These are phyloP conservation scores for Dactylellina parvicollis DNA, from an alignment of 2,329 filamentous ascomycete genomes.

Conservation along the genomic window DNA sequence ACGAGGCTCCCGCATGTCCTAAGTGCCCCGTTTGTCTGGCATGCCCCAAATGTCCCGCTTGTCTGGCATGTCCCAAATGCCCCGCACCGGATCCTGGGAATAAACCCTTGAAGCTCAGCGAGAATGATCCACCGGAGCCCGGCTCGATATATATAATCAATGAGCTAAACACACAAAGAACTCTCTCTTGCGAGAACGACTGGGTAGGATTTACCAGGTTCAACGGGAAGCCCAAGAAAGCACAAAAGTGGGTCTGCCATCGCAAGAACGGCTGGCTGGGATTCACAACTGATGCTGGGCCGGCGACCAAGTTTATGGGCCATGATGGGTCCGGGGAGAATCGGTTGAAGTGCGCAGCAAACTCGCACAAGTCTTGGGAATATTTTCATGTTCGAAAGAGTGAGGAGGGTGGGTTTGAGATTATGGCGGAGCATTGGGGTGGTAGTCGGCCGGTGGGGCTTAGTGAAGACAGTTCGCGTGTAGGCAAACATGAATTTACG, in stretches of 20 bases:
- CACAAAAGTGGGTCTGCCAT: conserved; percentile 37
- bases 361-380: conserved; percentile 16
- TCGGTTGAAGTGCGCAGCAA: conserved; percentile 26
- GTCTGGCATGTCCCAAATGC: too few relatives aligned
- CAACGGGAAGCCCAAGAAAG: conserved; percentile 13
- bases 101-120: not conserved
- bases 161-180: conserved; percentile 1
- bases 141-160: conserved; percentile 41
- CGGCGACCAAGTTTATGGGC: conserved; percentile 11
- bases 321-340: not conserved
- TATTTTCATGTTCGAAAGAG: conserved; percentile 32
- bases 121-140: conserved; percentile 21
- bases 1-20: too few relatives aligned
- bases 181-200: conserved; percentile 10
- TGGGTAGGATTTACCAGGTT: not conserved
- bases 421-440: conserved; percentile 34
- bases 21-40: too few relatives aligned
- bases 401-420: conserved; percentile 23
- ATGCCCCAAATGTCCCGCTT: too few relatives aligned
- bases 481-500: too few relatives aligned
- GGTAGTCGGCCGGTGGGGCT: conserved; percentile 13
- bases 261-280: conserved; percentile 33
- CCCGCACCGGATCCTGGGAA: not conserved
- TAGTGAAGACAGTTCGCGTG: too few relatives aligned
- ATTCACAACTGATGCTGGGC: conserved; percentile 36